Evolutionary conservation across 768 basidiomycete species (phyloP), one percentile per base, ranked within the genome.

Genomic region (Suillus subaureus): DNA sequence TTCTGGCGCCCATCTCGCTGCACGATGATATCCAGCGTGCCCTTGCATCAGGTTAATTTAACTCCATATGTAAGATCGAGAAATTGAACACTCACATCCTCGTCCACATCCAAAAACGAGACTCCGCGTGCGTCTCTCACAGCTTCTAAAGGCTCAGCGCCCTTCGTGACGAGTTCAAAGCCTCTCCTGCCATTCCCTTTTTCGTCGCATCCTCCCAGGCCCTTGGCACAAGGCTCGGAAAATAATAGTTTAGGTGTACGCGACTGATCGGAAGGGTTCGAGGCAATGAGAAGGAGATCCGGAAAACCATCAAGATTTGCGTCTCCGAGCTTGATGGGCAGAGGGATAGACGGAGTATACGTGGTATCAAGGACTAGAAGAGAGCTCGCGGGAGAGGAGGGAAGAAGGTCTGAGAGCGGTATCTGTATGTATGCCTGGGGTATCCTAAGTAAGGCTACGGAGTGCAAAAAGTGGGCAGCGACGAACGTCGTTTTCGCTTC

Each of bases 221-320:
- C 84, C 40, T 71, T 77, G 4, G 71, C 74, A 67, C 93, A 94
- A 1, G 87, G 86, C 11, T 85, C 83, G 6, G 90, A 93, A 67
- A 85, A 83, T 5, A 91, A 71, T 28, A 95, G 75, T 62, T 84
- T 83, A 0, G 91, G 91, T 6, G 83, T 85, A 23, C 81, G 83
- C 61, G 80, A 79, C 35, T 69, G 77, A 76, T 33, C 72, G 68
- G 63, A 65, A 69, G 49, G 83, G 71, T 6, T 84, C 68, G 76
- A 86, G 1, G 83, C 72, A 28, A 89, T 87, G 11, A 87, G 71
- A 8, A 97, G 78, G 9, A 98, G 71, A 70, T 99, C 97, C 0
- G 97, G 96, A 78, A 92, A 99, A 3, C 97, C 97, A 73, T 99
- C 96, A 23, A 97, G 82, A 75, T 98, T 92, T 61, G 86, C 90